These are phyloP conservation scores for Gomphus bonarii DNA, from an alignment of 1,284 basidiomycete species.

Conservation along the genomic window DNA sequence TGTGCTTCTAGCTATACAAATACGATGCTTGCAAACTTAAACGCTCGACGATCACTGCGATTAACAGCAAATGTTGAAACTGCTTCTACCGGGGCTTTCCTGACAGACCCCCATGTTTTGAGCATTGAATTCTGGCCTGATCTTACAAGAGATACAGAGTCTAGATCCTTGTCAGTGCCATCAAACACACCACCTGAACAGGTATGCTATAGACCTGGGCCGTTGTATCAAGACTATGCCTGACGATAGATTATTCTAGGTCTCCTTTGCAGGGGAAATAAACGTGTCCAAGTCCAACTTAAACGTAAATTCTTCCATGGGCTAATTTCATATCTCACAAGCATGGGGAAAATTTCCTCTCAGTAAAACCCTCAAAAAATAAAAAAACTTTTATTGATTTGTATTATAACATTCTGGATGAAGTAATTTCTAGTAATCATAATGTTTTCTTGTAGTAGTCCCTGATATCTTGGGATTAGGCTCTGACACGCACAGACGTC, in stretches of 20 bases:
- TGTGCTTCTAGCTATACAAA: background rate
- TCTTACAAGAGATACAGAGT: background rate
- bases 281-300: background rate
- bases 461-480: no score
- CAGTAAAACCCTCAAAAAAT: background rate
- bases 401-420: no score
- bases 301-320: background rate
- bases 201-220: background rate
- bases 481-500: no score
- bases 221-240: background rate
- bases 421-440: no score
- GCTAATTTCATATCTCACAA: background rate
- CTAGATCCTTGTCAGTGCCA: background rate
- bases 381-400: no score
- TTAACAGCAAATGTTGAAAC: background rate
- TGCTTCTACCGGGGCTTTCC: background rate
- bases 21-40: constrained; percentile 5
- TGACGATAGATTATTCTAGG: background rate
- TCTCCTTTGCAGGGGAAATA: background rate
- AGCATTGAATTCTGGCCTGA: background rate
- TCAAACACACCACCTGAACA: background rate
- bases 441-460: no score
- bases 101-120: background rate
- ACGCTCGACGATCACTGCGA: background rate
- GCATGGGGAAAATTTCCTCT: background rate